phyloP scores from a whole-genome alignment of 306 rosid genomes.

The Inga leiocalycina region DNA sequence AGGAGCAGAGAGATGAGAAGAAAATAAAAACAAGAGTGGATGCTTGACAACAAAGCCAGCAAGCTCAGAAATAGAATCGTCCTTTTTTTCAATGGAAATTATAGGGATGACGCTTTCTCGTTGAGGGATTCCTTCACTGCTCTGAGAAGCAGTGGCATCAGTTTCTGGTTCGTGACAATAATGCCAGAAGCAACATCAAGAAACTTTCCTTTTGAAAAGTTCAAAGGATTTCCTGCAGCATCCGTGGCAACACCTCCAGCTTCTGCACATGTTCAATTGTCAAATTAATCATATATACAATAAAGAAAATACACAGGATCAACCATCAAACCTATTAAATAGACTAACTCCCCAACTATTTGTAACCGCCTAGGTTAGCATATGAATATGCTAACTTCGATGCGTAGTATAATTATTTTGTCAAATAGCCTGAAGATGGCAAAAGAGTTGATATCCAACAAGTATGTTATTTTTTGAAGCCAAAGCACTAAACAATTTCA shows the following conservation, averaged over 20 bases:
- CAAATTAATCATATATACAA: conserved; percentile 12
- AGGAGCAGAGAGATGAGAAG: neutral
- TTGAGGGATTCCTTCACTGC: conserved; percentile 81
- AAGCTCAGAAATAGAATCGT: conserved; percentile 18
- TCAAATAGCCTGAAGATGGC: no score
- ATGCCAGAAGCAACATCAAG: conserved; percentile 83
- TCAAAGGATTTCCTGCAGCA: conserved; percentile 87
- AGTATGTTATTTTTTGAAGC: no score
- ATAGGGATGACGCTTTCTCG: conserved; percentile 66
- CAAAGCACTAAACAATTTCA: no score
- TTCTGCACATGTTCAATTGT: conserved; percentile 52
- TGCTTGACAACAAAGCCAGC: neutral
- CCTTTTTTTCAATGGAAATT: conserved; percentile 30
- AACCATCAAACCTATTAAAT: neutral
- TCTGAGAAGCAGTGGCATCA: conserved; percentile 80
- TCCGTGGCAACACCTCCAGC: conserved; percentile 87
- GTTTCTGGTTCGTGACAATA: conserved; percentile 78
- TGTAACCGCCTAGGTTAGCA: neutral
- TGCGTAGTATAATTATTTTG: no score
- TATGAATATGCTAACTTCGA: neutral
- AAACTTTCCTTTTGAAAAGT: conserved; percentile 83
- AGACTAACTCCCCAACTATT: neutral
- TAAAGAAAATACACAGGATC: conserved; percentile 6
- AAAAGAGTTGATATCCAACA: no score
- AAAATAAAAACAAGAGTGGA: neutral